Evolutionary conservation across 2,329 filamentous ascomycete species (phyloP), one percentile per base, ranked within the genome.

Genomic region (Fusarium zealandicum): DNA sequence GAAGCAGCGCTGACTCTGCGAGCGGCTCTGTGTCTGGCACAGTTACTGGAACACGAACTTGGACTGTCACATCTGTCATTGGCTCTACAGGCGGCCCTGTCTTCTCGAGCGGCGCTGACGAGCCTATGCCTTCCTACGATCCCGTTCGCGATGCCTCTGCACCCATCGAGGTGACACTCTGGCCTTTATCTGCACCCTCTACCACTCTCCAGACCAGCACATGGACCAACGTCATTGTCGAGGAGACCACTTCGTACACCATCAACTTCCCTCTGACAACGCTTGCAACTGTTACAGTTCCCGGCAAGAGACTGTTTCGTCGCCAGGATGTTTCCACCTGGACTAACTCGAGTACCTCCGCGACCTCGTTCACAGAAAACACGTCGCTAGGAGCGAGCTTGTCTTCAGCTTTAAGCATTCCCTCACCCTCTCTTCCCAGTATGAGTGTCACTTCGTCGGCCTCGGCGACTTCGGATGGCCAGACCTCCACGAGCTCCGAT

Each of bases 221-320:
- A 16, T 76, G 74, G 72, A 69, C 70, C 49, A 77, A 77, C 27
- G 45, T 76, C 39, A 72, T 77, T 20, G 63, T 67, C 2, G 72
- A 73, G 36, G 64, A 68, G 27, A 77, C 74, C 3, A 77, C 75
- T 5, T 76, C 75, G 1, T 75, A 75, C 54, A 75, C 72, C 1
- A 63, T 76, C 45, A 69, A 72, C 47, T 76, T 74, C 42, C 73
- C 73, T 22, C 57, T 76, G 32, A 76, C 74, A 4, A 76, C 74
- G 1, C 56, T 76, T 57, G 69, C 66, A 8, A 75, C 72, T n/a
- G 40, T 75, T 16, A 64, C 70, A 12, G 57, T 69, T 27, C 62
- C 69, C 13, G 57, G 57, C 11, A 69, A 65, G 57, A 65, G 69
- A 14, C 59, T 59, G 9, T 11, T 72, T 43, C 61, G 67, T 52